A percentile compares a stretch with the other conserved stretches of the same genome.
phyloP scores from a whole-genome alignment of 2,329 filamentous ascomycete genomes.

The Stagonosporopsis cucurbitacearum region DNA sequence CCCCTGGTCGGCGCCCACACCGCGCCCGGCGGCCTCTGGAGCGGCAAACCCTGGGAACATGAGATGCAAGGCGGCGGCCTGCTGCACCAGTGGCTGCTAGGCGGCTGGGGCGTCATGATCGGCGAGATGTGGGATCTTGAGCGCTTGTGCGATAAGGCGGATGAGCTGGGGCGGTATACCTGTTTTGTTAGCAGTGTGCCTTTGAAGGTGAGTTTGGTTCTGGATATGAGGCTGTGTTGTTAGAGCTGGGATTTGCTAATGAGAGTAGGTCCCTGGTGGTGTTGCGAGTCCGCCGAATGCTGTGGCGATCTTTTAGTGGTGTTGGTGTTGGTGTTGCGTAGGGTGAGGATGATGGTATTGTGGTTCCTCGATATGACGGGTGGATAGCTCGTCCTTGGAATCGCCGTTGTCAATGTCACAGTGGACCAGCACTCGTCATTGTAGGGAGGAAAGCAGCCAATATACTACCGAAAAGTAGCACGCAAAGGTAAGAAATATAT shows the following conservation, averaged over 20 bases:
- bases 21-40: constrained; percentile 42
- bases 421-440: too few species aligned
- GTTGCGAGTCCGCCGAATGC: constrained; percentile 49
- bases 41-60: constrained; percentile 42
- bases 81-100: constrained; percentile 44
- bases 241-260: constrained; percentile 14
- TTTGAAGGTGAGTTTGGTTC: constrained; percentile 53
- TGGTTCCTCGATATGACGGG: too few species aligned
- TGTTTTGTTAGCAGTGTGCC: constrained; percentile 69
- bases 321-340: too few species aligned
- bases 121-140: constrained; percentile 57
- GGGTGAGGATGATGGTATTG: too few species aligned
- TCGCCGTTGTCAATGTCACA: too few species aligned
- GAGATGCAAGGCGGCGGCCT: constrained; percentile 47
- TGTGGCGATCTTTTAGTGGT: constrained; percentile 45
- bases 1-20: constrained; percentile 48
- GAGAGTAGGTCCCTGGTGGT: constrained; percentile 55
- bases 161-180: constrained; percentile 59
- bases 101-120: constrained; percentile 48
- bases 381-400: too few species aligned
- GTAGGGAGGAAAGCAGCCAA: too few species aligned
- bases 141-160: constrained; percentile 60
- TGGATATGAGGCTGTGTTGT: not conserved
- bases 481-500: too few species aligned
- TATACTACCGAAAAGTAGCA: too few species aligned